These are phyloP conservation scores for Phytophthora litchii DNA, from an alignment of 352 stramenopile genomes.

Conservation along the genomic window DNA sequence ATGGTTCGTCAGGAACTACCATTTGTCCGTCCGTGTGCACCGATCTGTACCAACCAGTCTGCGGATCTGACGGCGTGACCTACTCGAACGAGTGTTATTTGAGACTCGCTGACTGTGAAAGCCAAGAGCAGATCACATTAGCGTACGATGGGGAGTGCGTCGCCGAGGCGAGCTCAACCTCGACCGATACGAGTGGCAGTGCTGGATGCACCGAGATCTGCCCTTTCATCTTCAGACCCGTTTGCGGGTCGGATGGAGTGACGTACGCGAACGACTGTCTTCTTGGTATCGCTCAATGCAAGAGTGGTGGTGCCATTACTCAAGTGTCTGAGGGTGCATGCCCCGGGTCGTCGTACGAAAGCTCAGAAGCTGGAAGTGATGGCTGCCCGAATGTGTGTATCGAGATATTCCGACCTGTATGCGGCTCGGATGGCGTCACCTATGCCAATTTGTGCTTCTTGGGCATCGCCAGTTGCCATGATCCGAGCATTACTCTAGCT, in stretches of 20 bases:
- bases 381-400: constrained; percentile 10
- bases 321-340: constrained; percentile 31
- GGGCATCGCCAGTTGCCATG: constrained; percentile 35
- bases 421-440: constrained; percentile 7
- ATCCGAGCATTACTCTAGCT: constrained; percentile 32
- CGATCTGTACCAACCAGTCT: constrained; percentile 10
- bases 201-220: constrained; percentile 27
- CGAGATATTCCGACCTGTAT: constrained; percentile 16
- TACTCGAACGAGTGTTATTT: constrained; percentile 29
- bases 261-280: constrained; percentile 63
- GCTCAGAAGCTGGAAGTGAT: not conserved
- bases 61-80: constrained; percentile 26
- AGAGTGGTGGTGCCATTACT: constrained; percentile 23
- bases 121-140: constrained; percentile 8
- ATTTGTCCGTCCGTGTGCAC: constrained; percentile 5
- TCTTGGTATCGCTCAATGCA: constrained; percentile 32
- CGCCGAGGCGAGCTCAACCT: not conserved
- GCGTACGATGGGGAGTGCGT: constrained; percentile 13
- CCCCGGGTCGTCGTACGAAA: constrained; percentile 3
- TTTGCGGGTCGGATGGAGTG: constrained; percentile 58
- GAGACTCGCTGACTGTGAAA: constrained; percentile 20
- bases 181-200: constrained; percentile 3
- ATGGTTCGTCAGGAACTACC: not conserved
- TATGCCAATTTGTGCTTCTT: constrained; percentile 20
- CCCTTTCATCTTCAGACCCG: constrained; percentile 38